Evolutionary conservation across 2,329 filamentous ascomycete species (phyloP).

Genomic region (Hymenoscyphus linearis): DNA sequence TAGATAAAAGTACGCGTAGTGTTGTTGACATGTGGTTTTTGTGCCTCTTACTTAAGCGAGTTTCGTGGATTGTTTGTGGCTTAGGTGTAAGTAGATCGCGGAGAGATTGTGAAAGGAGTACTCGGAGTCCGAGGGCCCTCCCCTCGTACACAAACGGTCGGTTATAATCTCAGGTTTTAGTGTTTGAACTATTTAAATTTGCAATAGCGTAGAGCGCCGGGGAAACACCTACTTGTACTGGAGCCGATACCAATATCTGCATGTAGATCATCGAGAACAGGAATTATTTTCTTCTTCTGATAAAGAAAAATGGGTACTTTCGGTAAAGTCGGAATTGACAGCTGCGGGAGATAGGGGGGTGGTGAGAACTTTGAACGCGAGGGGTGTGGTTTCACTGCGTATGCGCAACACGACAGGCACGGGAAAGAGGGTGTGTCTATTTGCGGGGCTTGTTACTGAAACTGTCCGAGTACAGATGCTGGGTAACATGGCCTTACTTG

Average conservation of each 20-base stretch:
- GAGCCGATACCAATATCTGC: neutral
- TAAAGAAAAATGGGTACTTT: neutral
- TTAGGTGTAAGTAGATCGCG: too few relatives aligned
- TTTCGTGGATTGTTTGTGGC: neutral
- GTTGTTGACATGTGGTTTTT: neutral
- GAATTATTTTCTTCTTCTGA: neutral
- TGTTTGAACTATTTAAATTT: too few relatives aligned
- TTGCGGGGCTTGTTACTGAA: neutral
- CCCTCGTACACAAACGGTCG: too few relatives aligned
- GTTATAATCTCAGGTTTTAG: too few relatives aligned
- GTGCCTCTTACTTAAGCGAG: neutral
- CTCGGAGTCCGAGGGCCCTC: too few relatives aligned
- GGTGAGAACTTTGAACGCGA: neutral
- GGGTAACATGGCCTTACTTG: neutral
- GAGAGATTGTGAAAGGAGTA: neutral
- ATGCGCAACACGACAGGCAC: neutral
- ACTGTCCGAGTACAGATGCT: neutral
- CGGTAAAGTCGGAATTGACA: neutral
- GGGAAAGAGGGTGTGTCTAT: neutral
- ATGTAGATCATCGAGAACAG: too few relatives aligned
- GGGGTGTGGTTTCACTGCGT: neutral
- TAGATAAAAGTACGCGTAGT: neutral
- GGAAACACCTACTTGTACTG: too few relatives aligned
- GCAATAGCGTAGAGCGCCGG: too few relatives aligned
- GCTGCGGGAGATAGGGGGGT: neutral